Percentiles rank a stretch among this genome's conserved stretches.
phyloP scores from a whole-genome alignment of 2,329 filamentous ascomycete species.

The Colletotrichum destructivum region DNA sequence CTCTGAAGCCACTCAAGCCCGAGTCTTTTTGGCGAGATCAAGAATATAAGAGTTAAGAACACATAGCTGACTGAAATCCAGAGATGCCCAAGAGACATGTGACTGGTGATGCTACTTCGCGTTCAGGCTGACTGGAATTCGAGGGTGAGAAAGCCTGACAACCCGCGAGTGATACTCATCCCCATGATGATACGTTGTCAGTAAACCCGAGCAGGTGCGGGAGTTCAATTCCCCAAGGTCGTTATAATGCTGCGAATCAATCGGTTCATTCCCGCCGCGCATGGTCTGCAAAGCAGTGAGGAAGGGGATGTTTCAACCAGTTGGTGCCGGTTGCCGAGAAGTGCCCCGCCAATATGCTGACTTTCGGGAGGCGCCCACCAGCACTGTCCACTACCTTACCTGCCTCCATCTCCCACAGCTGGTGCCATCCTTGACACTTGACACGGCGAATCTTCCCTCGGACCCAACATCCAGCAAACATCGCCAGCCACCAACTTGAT shows the following conservation, averaged over 20 bases:
- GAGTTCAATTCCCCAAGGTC: too few relatives aligned
- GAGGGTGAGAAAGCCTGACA: background rate
- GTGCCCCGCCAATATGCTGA: background rate
- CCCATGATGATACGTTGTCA: too few relatives aligned
- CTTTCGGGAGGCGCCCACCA: background rate
- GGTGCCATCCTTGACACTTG: background rate
- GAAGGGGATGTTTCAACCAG: background rate
- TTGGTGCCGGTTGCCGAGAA: slow-evolving; percentile 2
- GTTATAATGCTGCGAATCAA: background rate
- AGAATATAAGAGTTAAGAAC: too few relatives aligned
- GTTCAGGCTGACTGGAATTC: background rate
- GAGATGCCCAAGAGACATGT: background rate
- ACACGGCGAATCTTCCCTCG: background rate
- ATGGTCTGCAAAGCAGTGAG: too few relatives aligned
- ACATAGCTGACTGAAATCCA: background rate
- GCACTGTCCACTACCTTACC: too few relatives aligned
- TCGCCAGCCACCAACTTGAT: too few relatives aligned
- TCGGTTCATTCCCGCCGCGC: background rate
- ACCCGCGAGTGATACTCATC: background rate
- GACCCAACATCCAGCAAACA: slow-evolving; percentile 7
- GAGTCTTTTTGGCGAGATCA: too few relatives aligned
- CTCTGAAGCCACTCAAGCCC: background rate
- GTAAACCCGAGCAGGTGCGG: too few relatives aligned
- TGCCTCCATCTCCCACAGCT: background rate
- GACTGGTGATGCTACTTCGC: background rate